Evolutionary conservation across 2,329 filamentous ascomycete species (phyloP), one percentile per base, ranked within the genome.

Genomic region (Curvularia verruculosa): DNA sequence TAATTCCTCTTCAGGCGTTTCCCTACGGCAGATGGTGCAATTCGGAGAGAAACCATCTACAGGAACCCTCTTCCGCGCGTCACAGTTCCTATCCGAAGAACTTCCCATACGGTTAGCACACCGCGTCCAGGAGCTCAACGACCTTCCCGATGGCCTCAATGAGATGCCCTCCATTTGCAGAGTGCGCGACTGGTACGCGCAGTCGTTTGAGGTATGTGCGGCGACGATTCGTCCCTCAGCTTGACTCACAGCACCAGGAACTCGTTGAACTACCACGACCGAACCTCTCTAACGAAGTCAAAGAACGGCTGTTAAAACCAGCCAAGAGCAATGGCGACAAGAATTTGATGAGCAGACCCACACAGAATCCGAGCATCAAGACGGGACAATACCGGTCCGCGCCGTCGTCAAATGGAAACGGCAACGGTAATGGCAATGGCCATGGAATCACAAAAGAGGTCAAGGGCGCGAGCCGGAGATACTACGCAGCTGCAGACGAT

Each of bases 171-270:
- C 95, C 10, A 96, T 99, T 66, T 88, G 89, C 76, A 92, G 89
- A 72, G 95, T 99, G 66, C 90, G 93, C 76, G 93, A 98, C 73
- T 99, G 95, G 95, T 99, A 99, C 78, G 95, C 94, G 63, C 95
- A 99, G 81, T 99, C 95, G 49, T 99, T 99, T 73, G 95, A 99
- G 87, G 93, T 96, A 85, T 69, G 85, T 75, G 45, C 13, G 36
- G 31, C 13, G 41, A 36, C 50, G 53, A 34, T 54, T 58, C 39
- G 28, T 54, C 52, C 54, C 43, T 29, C 48, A 54, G 37, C 26
- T 49, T 73, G 66, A 76, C 73, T 75, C 70, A 50, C 59, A 56
- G 23, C 77, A 24, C 77, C 66, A 94, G 92, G 95, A 99, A 84
- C 96, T 99, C 77, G 97, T 93, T 65, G 87, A 86, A 54, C 83